Evolutionary conservation across 1,284 basidiomycete genomes (phyloP).

Genomic region (Rhodotorula sp.): DNA sequence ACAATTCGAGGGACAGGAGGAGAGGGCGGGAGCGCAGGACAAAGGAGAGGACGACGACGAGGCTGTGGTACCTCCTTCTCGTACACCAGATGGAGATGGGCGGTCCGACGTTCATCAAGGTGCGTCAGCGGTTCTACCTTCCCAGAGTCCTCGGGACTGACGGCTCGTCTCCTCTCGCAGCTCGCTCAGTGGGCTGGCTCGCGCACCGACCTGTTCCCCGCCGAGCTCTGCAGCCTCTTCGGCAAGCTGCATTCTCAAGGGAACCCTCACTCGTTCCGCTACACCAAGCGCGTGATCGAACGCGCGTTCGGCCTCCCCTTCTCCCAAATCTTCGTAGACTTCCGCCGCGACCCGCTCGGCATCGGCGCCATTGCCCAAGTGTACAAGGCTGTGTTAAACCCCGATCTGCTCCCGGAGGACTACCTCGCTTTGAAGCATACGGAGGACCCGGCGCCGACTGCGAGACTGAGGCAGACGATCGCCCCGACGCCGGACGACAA

Average conservation of each 20-base stretch:
- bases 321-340: slow-evolving; percentile 87
- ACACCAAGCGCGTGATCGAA: slow-evolving; percentile 83
- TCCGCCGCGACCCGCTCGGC: slow-evolving; percentile 83
- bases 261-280: slow-evolving; percentile 73
- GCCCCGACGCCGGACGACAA: slow-evolving; percentile 45
- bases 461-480: slow-evolving; percentile 54
- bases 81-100: slow-evolving; percentile 89
- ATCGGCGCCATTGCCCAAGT: slow-evolving; percentile 98
- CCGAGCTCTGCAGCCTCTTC: slow-evolving; percentile 81
- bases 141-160: neutral
- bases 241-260: slow-evolving; percentile 87
- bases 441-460: slow-evolving; percentile 28
- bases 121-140: slow-evolving; percentile 47
- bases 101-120: slow-evolving; percentile 97
- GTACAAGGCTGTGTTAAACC: slow-evolving; percentile 79
- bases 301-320: slow-evolving; percentile 72
- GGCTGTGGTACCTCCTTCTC: slow-evolving; percentile 91
- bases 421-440: slow-evolving; percentile 49
- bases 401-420: slow-evolving; percentile 70
- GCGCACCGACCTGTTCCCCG: slow-evolving; percentile 88
- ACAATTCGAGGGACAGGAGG: slow-evolving; percentile 47
- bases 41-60: slow-evolving; percentile 62
- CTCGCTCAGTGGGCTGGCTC: slow-evolving; percentile 98
- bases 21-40: slow-evolving; percentile 41
- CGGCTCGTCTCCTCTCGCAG: slow-evolving; percentile 51